Evolutionary conservation across 2,329 filamentous ascomycete genomes (phyloP).

Genomic region (Scolecobasidium constrictum): DNA sequence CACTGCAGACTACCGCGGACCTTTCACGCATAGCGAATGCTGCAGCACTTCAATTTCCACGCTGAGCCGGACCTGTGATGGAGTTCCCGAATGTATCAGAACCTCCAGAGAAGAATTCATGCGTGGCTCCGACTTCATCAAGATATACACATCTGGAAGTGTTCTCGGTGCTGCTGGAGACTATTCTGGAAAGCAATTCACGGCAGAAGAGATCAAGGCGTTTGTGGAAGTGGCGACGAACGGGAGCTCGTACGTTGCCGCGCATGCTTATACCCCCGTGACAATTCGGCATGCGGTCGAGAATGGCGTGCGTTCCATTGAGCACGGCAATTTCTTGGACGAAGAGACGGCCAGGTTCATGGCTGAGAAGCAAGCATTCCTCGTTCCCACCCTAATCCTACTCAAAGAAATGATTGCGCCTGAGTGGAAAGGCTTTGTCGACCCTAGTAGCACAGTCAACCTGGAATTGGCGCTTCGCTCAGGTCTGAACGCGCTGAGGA

Average conservation of each 20-base stretch:
- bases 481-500: slow-evolving; percentile 41
- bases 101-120: slow-evolving; percentile 44
- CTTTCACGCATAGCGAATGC: slow-evolving; percentile 35
- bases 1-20: too few species aligned
- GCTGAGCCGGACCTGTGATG: slow-evolving; percentile 39
- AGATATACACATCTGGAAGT: slow-evolving; percentile 49
- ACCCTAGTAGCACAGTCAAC: slow-evolving; percentile 35
- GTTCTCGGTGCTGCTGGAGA: slow-evolving; percentile 45
- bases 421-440: slow-evolving; percentile 33
- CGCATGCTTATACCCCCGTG: slow-evolving; percentile 45
- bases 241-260: too few species aligned
- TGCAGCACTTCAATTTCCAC: slow-evolving; percentile 34
- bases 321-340: slow-evolving; percentile 53
- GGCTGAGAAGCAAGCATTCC: slow-evolving; percentile 36
- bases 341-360: slow-evolving; percentile 41
- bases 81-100: slow-evolving; percentile 43
- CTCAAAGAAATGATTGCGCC: slow-evolving; percentile 39
- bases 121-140: slow-evolving; percentile 48
- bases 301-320: slow-evolving; percentile 45
- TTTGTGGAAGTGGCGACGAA: slow-evolving; percentile 39
- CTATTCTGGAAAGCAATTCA: slow-evolving; percentile 45
- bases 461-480: slow-evolving; percentile 38
- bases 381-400: slow-evolving; percentile 45
- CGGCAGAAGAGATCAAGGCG: slow-evolving; percentile 43
- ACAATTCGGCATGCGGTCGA: slow-evolving; percentile 45